These are phyloP conservation scores for Rhizopus sp. DNA, from an alignment of 371 early-diverging fungal species.

Conservation along the genomic window DNA sequence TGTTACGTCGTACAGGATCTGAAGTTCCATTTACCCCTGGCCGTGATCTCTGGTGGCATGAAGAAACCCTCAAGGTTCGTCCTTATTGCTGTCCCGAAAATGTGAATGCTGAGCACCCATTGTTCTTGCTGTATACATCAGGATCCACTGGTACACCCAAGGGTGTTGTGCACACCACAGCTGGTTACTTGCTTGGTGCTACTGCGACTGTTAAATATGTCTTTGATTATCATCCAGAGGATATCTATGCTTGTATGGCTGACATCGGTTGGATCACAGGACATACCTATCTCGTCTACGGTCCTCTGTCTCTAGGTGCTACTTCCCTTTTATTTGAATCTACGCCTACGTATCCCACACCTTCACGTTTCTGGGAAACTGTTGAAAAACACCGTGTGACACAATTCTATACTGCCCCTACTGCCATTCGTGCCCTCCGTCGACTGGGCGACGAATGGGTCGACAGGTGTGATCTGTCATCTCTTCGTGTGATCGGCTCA, in stretches of 20 bases:
- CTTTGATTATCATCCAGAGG: constrained; percentile 87
- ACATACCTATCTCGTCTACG: constrained; percentile 93
- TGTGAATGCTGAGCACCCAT: constrained; percentile 91
- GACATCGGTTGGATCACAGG: constrained; percentile 74
- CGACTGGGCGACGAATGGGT: constrained; percentile 86
- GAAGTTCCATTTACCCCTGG: constrained; percentile 67
- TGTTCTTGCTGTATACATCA: constrained; percentile 96
- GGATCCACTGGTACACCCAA: constrained; percentile 96
- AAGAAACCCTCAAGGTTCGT: constrained; percentile 71
- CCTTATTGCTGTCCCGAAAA: constrained; percentile 78
- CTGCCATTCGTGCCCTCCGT: constrained; percentile 94
- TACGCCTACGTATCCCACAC: constrained; percentile 83
- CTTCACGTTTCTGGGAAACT: constrained; percentile 83
- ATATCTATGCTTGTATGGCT: constrained; percentile 86
- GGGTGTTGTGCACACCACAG: constrained; percentile 92
- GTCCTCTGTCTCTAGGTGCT: constrained; percentile 87
- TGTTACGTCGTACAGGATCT: constrained; percentile 83
- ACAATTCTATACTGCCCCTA: constrained; percentile 99
- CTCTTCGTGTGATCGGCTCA: constrained; percentile 90
- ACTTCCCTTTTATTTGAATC: constrained; percentile 95
- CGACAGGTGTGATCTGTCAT: constrained; percentile 70
- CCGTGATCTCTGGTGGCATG: constrained; percentile 90
- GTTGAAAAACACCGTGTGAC: constrained; percentile 89
- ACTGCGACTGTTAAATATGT: constrained; percentile 85
- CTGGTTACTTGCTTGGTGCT: constrained; percentile 93